Evolutionary conservation across 768 basidiomycete species (phyloP).

Genomic region (Kockovaella imperatae): DNA sequence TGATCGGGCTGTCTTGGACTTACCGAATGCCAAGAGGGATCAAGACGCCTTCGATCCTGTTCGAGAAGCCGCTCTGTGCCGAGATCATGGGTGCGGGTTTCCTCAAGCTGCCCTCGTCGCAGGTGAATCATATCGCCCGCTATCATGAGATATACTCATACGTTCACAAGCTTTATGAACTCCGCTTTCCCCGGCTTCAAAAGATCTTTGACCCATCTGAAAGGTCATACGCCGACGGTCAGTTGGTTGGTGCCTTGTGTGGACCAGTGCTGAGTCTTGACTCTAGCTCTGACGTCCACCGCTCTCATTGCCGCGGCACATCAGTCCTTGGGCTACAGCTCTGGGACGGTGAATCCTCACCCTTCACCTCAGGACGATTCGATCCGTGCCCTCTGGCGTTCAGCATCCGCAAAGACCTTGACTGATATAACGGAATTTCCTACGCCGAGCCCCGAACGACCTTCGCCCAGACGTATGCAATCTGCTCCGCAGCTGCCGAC

Average conservation of each 20-base stretch:
- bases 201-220: constrained; percentile 60
- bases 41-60: constrained; percentile 53
- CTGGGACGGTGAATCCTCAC: not conserved
- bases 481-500: constrained; percentile 2
- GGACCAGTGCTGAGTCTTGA: not conserved
- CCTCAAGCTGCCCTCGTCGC: constrained; percentile 56
- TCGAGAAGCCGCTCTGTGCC: constrained; percentile 58
- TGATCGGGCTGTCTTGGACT: constrained; percentile 52
- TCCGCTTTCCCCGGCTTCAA: constrained; percentile 71
- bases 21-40: constrained; percentile 52
- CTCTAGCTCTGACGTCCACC: not conserved
- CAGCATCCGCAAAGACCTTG: not conserved
- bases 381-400: constrained; percentile 2
- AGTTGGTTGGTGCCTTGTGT: constrained; percentile 5
- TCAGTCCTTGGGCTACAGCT: not conserved
- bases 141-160: not conserved
- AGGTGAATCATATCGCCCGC: constrained; percentile 46
- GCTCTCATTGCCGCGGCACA: not conserved
- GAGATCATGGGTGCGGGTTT: constrained; percentile 80
- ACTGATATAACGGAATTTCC: constrained; percentile 6
- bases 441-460: not conserved
- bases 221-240: constrained; percentile 57
- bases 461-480: constrained; percentile 2
- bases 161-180: constrained; percentile 61
- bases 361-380: constrained; percentile 2